phyloP scores from a whole-genome alignment of 2,329 filamentous ascomycete genomes.

The Decorospora gaudefroyi region DNA sequence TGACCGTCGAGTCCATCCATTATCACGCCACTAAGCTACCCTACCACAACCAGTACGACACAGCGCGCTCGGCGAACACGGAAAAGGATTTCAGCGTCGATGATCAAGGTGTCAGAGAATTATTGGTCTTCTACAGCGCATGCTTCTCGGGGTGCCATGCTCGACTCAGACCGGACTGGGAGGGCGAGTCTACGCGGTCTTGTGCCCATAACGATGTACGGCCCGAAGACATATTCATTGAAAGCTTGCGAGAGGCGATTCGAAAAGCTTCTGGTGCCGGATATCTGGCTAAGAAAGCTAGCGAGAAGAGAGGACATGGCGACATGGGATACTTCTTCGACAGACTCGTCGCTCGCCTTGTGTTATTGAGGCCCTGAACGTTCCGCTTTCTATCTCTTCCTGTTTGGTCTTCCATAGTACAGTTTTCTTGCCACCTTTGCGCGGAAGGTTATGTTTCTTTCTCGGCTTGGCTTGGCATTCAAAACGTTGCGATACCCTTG shows the following conservation, averaged over 20 bases:
- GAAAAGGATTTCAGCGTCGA: conserved; percentile 23
- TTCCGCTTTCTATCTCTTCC: neutral
- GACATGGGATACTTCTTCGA: conserved; percentile 49
- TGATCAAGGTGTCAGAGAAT: conserved; percentile 33
- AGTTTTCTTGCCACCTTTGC: neutral
- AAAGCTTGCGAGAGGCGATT: conserved; percentile 34
- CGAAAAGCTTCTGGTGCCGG: conserved; percentile 19
- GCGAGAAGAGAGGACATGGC: conserved; percentile 24
- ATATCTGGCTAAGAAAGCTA: conserved; percentile 33
- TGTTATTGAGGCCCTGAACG: conserved; percentile 25
- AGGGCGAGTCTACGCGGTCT: conserved; percentile 26
- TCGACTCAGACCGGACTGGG: conserved; percentile 34
- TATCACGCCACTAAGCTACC: conserved; percentile 46
- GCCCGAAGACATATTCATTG: conserved; percentile 36
- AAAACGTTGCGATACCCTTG: conserved; percentile 9
- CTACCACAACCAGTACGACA: conserved; percentile 35
- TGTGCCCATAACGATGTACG: neutral
- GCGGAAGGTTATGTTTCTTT: neutral
- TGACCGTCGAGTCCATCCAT: conserved; percentile 48
- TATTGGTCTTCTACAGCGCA: conserved; percentile 41
- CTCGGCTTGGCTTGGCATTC: neutral
- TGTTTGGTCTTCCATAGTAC: too few relatives aligned
- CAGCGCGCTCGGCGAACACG: neutral
- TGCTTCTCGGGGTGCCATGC: conserved; percentile 45
- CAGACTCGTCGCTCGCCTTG: conserved; percentile 41